A percentile compares a stretch with the other conserved stretches of the same genome.
Evolutionary conservation across 1,139 yeast genomes (phyloP).

Genomic region (Kodamaea alishanica): DNA sequence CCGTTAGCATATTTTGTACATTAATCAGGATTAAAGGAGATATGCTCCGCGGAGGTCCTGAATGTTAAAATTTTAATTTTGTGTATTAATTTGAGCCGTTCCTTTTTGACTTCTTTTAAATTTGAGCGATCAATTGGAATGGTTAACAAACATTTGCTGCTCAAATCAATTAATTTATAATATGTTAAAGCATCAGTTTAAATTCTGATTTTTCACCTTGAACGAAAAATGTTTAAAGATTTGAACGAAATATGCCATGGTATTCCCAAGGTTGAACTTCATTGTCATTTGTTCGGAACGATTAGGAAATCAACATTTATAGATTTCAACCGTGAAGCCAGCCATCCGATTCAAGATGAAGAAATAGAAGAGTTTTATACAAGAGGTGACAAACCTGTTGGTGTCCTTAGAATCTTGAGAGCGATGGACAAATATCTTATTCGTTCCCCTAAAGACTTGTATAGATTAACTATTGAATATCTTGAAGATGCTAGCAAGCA

Average conservation of each 20-base stretch:
- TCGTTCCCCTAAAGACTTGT: slow-evolving; percentile 17
- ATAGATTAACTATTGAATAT: slow-evolving; percentile 18
- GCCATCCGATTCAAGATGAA: slow-evolving; percentile 11
- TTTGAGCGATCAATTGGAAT: too few species aligned
- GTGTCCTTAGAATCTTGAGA: slow-evolving; percentile 20
- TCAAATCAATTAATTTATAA: too few species aligned
- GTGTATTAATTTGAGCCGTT: too few species aligned
- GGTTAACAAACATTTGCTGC: too few species aligned
- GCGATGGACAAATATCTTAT: slow-evolving; percentile 19
- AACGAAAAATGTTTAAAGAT: too few species aligned
- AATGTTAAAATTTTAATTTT: too few species aligned
- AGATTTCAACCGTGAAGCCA: slow-evolving; percentile 17
- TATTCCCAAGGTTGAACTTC: slow-evolving; percentile 23
- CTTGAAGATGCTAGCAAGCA: slow-evolving; percentile 16
- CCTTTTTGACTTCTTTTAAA: too few species aligned
- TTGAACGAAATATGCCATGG: slow-evolving; percentile 16
- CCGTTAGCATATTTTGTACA: too few species aligned
- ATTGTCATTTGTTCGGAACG: slow-evolving; percentile 24
- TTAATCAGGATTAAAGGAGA: too few species aligned
- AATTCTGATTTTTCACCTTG: too few species aligned
- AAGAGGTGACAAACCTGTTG: slow-evolving; percentile 23
- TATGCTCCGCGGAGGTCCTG: too few species aligned
- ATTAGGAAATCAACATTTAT: slow-evolving; percentile 17
- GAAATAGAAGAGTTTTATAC: slow-evolving; percentile 20
- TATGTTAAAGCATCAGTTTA: too few species aligned